A percentile compares a stretch with the other conserved stretches of the same genome.
Conservation (phyloP, 2,329 filamentous ascomycete species). For the Lizonia empirigonia region DNA sequence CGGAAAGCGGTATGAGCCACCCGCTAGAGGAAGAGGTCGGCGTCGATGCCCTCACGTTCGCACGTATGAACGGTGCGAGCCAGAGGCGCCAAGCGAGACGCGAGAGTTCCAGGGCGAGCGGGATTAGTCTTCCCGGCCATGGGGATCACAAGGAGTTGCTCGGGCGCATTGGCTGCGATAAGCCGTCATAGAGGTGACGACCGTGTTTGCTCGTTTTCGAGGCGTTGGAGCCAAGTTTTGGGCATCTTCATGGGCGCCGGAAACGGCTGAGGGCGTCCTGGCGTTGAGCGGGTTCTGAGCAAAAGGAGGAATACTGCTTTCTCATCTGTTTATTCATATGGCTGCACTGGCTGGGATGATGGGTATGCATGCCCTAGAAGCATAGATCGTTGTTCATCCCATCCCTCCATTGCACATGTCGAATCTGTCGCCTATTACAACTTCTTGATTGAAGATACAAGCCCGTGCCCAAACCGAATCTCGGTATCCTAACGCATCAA, state of each 20-base stretch:
- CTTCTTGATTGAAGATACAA: neutral
- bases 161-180: slow-evolving; percentile 82
- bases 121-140: slow-evolving; percentile 69
- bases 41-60: slow-evolving; percentile 72
- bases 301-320: slow-evolving; percentile 10
- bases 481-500: neutral
- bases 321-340: slow-evolving; percentile 5
- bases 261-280: slow-evolving; percentile 6
- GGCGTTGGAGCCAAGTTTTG: too few relatives aligned
- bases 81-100: slow-evolving; percentile 59
- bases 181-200: slow-evolving; percentile 54
- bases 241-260: neutral
- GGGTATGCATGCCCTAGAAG: slow-evolving; percentile 17
- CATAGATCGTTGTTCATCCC: slow-evolving; percentile 8
- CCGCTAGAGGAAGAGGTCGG: slow-evolving; percentile 76
- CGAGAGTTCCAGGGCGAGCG: slow-evolving; percentile 55
- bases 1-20: slow-evolving; percentile 37
- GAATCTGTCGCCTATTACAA: neutral
- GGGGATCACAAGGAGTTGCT: slow-evolving; percentile 81
- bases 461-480: neutral
- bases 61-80: slow-evolving; percentile 49
- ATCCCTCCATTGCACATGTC: neutral
- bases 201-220: too few relatives aligned
- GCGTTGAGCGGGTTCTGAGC: slow-evolving; percentile 2
- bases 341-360: neutral